A percentile compares a stretch with the other conserved stretches of the same genome.
Evolutionary conservation across 495 filamentous ascomycete species (phyloP).

Genomic region (Penicillium canariense): DNA sequence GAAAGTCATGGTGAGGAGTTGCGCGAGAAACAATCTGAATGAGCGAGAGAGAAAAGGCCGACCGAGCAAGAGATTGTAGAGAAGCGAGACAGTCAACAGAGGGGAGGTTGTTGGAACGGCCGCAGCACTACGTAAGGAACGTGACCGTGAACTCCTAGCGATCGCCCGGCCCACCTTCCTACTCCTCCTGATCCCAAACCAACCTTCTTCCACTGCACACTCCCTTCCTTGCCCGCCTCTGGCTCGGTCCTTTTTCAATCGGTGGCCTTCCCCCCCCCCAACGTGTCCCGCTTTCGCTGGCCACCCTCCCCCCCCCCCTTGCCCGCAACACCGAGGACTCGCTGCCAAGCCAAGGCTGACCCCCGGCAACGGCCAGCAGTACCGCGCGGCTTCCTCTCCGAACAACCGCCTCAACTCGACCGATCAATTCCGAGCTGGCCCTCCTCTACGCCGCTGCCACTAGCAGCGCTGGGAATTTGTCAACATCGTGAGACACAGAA

Average conservation of each 20-base stretch:
- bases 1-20: background rate
- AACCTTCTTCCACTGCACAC: constrained; percentile 7
- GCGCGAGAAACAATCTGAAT: background rate
- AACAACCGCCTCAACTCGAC: constrained; percentile 9
- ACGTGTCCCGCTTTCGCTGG: background rate
- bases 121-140: constrained; percentile 27
- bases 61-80: background rate
- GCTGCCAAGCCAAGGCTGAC: constrained; percentile 32
- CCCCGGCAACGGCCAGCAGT: constrained; percentile 23
- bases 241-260: constrained; percentile 6
- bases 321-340: constrained; percentile 5
- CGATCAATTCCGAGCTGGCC: constrained; percentile 9
- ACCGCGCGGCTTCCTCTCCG: constrained; percentile 17
- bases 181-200: constrained; percentile 24
- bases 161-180: constrained; percentile 31
- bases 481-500: background rate
- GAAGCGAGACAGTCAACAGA: background rate
- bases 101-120: background rate
- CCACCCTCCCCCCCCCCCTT: constrained; percentile 6
- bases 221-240: background rate
- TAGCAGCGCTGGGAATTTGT: constrained; percentile 15
- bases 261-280: constrained; percentile 1
- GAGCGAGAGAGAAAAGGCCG: background rate
- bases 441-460: constrained; percentile 20
- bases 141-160: constrained; percentile 32